phyloP scores from a whole-genome alignment of 306 rosid genomes.

The Pyrus pyrifolia region DNA sequence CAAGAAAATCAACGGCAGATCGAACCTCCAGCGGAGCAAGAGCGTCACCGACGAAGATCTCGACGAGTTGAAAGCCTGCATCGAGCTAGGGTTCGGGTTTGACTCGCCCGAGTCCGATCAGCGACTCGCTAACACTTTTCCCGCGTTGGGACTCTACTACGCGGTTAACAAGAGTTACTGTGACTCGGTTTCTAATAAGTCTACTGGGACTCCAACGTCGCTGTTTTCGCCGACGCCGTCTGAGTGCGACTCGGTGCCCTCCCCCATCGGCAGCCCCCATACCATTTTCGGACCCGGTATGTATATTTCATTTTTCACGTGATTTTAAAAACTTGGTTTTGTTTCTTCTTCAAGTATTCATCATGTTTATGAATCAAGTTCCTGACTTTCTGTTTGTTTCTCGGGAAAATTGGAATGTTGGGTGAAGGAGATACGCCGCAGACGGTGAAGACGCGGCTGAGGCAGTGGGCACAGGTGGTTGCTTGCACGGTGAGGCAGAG shows the following conservation, averaged over 20 bases:
- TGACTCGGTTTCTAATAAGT: constrained; percentile 30
- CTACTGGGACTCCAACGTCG: constrained; percentile 19
- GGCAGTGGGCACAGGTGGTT: constrained; percentile 97
- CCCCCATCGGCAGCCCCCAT: constrained; percentile 58
- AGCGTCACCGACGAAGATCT: constrained; percentile 87
- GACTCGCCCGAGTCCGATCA: constrained; percentile 51
- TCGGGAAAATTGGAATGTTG: background rate
- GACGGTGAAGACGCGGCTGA: constrained; percentile 72
- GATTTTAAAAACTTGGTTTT: background rate
- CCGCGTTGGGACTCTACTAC: constrained; percentile 73
- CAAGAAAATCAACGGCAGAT: constrained; percentile 38
- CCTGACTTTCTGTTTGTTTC: background rate
- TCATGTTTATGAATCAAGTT: background rate
- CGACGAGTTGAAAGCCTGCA: constrained; percentile 84
- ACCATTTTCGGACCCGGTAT: constrained; percentile 48
- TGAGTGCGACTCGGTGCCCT: constrained; percentile 46
- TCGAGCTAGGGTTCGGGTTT: constrained; percentile 84
- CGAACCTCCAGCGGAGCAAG: constrained; percentile 53
- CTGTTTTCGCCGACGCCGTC: constrained; percentile 46
- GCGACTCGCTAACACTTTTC: constrained; percentile 65
- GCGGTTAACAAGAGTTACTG: constrained; percentile 65
- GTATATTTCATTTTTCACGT: background rate
- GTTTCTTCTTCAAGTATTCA: too few relatives aligned
- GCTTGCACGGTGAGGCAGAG: constrained; percentile 84
- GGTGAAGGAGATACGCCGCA: constrained; percentile 70